Percentiles rank a stretch among this genome's conserved stretches.
These are phyloP conservation scores for Colletotrichum gigasporum DNA, from an alignment of 2,329 filamentous ascomycete species.

Conservation along the genomic window DNA sequence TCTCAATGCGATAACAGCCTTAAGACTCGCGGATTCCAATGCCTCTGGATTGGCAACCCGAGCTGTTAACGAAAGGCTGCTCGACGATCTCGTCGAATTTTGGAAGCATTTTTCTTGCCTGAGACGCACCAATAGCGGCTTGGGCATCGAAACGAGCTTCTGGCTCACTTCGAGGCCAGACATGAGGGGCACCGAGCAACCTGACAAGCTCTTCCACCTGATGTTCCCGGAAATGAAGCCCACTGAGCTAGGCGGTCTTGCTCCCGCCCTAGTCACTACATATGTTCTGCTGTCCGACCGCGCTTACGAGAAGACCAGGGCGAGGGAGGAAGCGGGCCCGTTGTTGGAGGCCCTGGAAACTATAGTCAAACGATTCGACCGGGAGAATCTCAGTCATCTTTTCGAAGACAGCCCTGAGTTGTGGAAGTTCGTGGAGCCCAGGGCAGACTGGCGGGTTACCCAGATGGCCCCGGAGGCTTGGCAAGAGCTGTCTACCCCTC, in stretches of 20 bases:
- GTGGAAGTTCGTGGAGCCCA: constrained; percentile 24
- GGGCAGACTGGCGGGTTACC: constrained; percentile 24
- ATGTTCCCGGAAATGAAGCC: not conserved
- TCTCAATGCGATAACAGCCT: constrained; percentile 7
- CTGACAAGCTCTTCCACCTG: constrained; percentile 3
- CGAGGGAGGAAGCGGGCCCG: not conserved
- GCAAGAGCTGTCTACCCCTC: not conserved
- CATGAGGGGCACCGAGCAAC: constrained; percentile 31
- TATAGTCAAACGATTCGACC: constrained; percentile 27
- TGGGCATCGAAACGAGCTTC: constrained; percentile 35
- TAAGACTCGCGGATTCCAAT: not conserved
- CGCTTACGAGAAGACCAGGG: not conserved
- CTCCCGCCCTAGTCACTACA: constrained; percentile 25
- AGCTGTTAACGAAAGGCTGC: constrained; percentile 4
- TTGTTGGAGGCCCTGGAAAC: constrained; percentile 13
- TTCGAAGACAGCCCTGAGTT: constrained; percentile 17
- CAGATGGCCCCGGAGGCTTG: constrained; percentile 5
- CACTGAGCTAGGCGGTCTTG: not conserved
- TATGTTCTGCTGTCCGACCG: constrained; percentile 28
- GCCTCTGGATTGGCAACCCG: not conserved
- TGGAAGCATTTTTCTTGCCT: constrained; percentile 50
- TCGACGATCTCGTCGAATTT: constrained; percentile 43
- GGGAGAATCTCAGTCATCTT: not conserved
- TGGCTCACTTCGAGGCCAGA: constrained; percentile 42
- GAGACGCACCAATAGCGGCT: constrained; percentile 36